These are phyloP conservation scores for Lipomyces oligophaga DNA, from an alignment of 805 yeast genomes.

Conservation along the genomic window DNA sequence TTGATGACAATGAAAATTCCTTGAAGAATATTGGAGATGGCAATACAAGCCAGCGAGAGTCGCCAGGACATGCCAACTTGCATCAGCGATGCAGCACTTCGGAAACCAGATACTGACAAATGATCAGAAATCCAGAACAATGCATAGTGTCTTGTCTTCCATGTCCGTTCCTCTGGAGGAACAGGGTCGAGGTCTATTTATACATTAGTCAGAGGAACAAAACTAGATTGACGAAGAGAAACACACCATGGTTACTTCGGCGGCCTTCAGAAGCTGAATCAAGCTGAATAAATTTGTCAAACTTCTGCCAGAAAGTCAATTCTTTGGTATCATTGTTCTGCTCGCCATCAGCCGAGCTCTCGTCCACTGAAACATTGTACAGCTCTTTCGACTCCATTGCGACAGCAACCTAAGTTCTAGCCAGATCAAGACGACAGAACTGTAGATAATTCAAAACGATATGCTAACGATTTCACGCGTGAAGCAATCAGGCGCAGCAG, in stretches of 20 bases:
- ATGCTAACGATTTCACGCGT: too few species aligned
- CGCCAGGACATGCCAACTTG: conserved; percentile 46
- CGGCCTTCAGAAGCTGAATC: conserved; percentile 23
- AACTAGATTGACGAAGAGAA: background rate
- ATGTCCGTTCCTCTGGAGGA: conserved; percentile 14
- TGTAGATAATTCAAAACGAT: too few species aligned
- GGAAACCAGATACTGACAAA: conserved; percentile 43
- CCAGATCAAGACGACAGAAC: too few species aligned
- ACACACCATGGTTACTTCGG: conserved; percentile 22
- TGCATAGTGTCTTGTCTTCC: conserved; percentile 32
- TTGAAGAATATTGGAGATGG: conserved; percentile 44
- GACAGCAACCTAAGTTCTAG: too few species aligned
- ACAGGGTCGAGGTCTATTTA: conserved; percentile 1
- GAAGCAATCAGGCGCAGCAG: too few species aligned
- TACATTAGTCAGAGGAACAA: background rate
- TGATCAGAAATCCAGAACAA: conserved; percentile 31
- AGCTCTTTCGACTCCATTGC: too few species aligned
- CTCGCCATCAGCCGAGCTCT: conserved; percentile 1
- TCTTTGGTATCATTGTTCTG: background rate
- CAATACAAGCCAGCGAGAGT: conserved; percentile 45
- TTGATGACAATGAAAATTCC: conserved; percentile 43
- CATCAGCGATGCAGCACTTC: conserved; percentile 44
- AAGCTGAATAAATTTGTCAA: conserved; percentile 16
- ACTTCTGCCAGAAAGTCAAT: conserved; percentile 11
- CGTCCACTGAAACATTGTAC: conserved; percentile 4